Evolutionary conservation across 1,284 basidiomycete genomes (phyloP).

Genomic region (Malassezia sympodialis): DNA sequence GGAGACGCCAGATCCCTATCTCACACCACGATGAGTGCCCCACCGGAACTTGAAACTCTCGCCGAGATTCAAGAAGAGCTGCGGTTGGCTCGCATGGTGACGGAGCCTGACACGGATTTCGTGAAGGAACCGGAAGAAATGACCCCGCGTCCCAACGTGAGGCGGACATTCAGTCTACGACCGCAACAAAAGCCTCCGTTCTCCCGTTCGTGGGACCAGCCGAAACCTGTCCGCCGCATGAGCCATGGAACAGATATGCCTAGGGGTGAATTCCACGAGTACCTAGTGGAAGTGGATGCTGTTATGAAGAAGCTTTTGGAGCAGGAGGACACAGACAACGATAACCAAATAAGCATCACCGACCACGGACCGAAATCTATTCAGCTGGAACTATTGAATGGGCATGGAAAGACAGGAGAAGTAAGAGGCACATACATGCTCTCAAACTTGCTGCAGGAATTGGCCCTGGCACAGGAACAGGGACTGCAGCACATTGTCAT

Average conservation of each 20-base stretch:
- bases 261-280: conserved; percentile 49
- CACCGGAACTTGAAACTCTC: conserved; percentile 9
- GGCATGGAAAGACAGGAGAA: conserved; percentile 71
- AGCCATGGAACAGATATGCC: conserved; percentile 50
- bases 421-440: conserved; percentile 75
- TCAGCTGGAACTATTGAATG: conserved; percentile 86
- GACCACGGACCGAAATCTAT: conserved; percentile 95
- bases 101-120: background rate
- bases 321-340: conserved; percentile 94
- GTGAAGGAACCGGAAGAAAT: background rate
- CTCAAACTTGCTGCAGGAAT: conserved; percentile 94
- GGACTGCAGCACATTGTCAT: conserved; percentile 89
- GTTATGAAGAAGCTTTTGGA: conserved; percentile 90
- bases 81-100: background rate
- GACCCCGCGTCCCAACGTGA: conserved; percentile 6
- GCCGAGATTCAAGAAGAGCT: conserved; percentile 1
- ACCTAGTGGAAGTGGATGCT: conserved; percentile 97
- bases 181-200: conserved; percentile 41
- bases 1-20: background rate
- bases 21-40: background rate
- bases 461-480: conserved; percentile 91
- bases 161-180: conserved; percentile 41
- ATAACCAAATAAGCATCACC: conserved; percentile 88
- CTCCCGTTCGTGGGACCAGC: conserved; percentile 38
- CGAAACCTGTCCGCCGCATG: conserved; percentile 38